Base-by-base conservation (phyloP, 2,329 filamentous ascomycete species). In the Drechslerella stenobrocha region DNA sequence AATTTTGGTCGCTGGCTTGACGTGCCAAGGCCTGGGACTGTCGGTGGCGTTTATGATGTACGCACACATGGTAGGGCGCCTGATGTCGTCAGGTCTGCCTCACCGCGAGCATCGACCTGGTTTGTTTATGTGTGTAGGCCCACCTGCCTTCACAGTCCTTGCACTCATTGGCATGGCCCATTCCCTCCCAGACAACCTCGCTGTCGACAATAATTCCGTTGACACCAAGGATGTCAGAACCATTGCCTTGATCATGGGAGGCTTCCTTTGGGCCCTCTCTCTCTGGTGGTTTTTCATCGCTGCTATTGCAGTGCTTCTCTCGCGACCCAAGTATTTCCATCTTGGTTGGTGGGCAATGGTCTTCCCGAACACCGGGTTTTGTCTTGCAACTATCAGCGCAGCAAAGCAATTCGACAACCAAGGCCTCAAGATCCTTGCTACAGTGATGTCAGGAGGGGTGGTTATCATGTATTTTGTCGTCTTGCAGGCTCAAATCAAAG, bases 91-190 rank as follows among this genome's bases (percentile, higher is more conserved):
- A 1, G 83, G 86, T 1, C 80, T 88, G 13, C 86, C 86, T 0
- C 76, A 78, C 70, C 79, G 82, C 5, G 84, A 87, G 72, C 84
- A 86, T 67, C 79, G 87, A 51, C 84, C 87, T 0, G 86, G 83
- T 0, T 82, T 90, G 74, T 89, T 88, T 78, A 88, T 90, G 78
- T 86, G 84, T 65, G 87, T 89, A n/a, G 87, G 87, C 0, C 86
- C 87, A 1, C 86, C 86, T 0, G 81, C 84, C 0, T 89, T 88
- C 77, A 89, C 87, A 0, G 84, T 83, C 0, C 77, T 89, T 11
- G 86, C 87, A 0, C 79, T 89, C 37, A 82, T 89, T 34, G 86
- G 86, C 47, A 86, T 89, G 81, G 81, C 85, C 0, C 79, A 81
- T 45, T 80, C 80, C 6, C 75, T 85, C 0, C 77, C 81, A 4